Evolutionary conservation across 2,329 filamentous ascomycete genomes (phyloP), one percentile per base, ranked within the genome.

Genomic region (Elsinoe necatrix): DNA sequence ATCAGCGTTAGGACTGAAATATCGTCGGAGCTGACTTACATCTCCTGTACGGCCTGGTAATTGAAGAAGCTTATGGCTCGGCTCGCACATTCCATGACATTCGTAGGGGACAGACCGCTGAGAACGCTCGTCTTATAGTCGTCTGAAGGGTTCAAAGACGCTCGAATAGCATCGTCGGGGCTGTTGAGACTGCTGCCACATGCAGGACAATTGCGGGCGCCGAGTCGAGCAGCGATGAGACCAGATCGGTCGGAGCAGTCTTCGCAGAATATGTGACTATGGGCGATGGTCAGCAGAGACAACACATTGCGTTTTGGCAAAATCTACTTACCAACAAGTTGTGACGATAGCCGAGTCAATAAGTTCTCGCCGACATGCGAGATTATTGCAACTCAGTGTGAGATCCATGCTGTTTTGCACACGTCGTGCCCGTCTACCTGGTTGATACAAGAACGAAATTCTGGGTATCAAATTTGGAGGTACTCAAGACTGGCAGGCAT

Each of bases 91-190:
- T 95, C 91, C 79, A 95, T 89, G 61, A 96, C 87, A 27, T 85
- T 77, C 31, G 79, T 84, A 0, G 92, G 92, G 59, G 83, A 87
- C 0, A 96, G 73, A 0, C 92, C 92, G 65, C 87, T 89, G 9
- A 96, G 75, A 0, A 95, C 81, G 59, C 85, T 91, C 0, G 87
- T 89, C 70, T 95, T 95, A 75, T 93, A 95, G 62, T 95, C 89
- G 65, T 96, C 91, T 0, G 83, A 84, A 0, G 89, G 89, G 59
- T 85, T 87, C 39, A 96, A 76, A 27, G 83, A 79, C 0, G 85
- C 80, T 18, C 85, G 76, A 8, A 87, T 82, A 3, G 84, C 87
- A 72, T 95, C 89, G 63, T 95, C 86, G 0, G 82, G 82, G 60
- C 85, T 86, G 6, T 75, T 73, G 1, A 96, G 78, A 7, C 77